Conservation (phyloP, 2,329 filamentous ascomycete species). For the Pseudogymnoascus sp. region DNA sequence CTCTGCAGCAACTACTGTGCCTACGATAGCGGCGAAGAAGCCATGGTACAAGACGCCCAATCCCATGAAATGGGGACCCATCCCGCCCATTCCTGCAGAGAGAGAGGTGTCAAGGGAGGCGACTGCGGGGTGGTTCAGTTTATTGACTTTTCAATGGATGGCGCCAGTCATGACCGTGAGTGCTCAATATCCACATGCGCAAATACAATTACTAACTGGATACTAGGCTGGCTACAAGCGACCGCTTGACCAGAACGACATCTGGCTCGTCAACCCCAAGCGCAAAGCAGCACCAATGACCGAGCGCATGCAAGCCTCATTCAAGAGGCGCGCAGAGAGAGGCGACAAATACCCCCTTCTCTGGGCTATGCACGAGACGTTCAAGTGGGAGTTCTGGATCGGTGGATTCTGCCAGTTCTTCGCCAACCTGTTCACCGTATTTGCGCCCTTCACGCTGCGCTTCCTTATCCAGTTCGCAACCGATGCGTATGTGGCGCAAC, state of each 20-base stretch:
- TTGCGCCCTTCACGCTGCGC: slow-evolving; percentile 76
- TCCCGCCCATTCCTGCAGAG: slow-evolving; percentile 48
- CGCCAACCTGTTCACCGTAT: slow-evolving; percentile 67
- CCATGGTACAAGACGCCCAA: slow-evolving; percentile 58
- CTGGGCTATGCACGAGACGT: slow-evolving; percentile 79
- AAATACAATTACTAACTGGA: slow-evolving; percentile 15
- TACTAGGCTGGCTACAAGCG: slow-evolving; percentile 72
- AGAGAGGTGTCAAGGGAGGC: slow-evolving; percentile 57
- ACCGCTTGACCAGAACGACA: slow-evolving; percentile 71
- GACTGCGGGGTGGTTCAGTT: slow-evolving; percentile 64
- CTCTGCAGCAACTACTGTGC: background rate
- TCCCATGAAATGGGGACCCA: slow-evolving; percentile 50
- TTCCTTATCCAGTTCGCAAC: slow-evolving; percentile 81
- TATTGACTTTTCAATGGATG: slow-evolving; percentile 84
- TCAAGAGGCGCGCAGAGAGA: slow-evolving; percentile 57
- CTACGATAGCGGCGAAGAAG: slow-evolving; percentile 31
- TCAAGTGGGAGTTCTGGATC: slow-evolving; percentile 74
- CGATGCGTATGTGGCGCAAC: slow-evolving; percentile 63
- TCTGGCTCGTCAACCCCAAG: slow-evolving; percentile 81
- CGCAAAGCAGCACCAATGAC: slow-evolving; percentile 65
- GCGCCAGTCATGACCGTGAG: slow-evolving; percentile 71
- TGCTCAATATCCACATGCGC: slow-evolving; percentile 14
- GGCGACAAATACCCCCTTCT: slow-evolving; percentile 68
- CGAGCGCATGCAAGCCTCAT: slow-evolving; percentile 55
- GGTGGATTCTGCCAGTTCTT: slow-evolving; percentile 70